These are phyloP conservation scores for Calonectria pteridis DNA, from an alignment of 2,329 filamentous ascomycete species.

Conservation along the genomic window DNA sequence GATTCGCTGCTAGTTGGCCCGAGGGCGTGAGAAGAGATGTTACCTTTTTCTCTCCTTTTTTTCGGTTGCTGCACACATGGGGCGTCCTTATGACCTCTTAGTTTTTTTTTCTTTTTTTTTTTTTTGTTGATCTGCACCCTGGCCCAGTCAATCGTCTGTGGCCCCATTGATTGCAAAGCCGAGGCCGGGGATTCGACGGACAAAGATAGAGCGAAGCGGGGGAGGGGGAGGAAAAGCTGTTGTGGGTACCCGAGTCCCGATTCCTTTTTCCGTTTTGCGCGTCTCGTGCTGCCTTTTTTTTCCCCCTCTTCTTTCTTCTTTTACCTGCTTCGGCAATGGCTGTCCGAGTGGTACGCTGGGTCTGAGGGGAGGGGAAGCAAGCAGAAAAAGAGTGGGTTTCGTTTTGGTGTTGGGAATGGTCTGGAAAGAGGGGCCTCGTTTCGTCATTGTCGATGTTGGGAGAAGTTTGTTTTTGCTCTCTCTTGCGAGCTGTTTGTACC, in stretches of 20 bases:
- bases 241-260: neutral
- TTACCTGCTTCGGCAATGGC: conserved; percentile 1
- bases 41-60: neutral
- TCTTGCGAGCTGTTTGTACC: neutral
- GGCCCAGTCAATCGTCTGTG: neutral
- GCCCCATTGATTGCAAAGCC: conserved; percentile 40
- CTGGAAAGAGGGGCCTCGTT: neutral
- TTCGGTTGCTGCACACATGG: conserved; percentile 17
- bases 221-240: neutral
- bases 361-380: neutral
- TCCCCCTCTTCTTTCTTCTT: neutral
- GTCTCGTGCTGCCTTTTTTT: neutral
- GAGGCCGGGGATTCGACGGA: conserved; percentile 39
- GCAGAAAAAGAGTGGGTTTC: neutral
- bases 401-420: neutral
- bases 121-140: neutral
- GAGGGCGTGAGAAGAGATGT: neutral
- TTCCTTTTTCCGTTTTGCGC: neutral
- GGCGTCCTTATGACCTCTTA: conserved; percentile 8
- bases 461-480: neutral
- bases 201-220: conserved; percentile 25
- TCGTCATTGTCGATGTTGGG: neutral
- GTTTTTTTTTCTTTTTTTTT: neutral
- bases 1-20: neutral
- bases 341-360: neutral